Conservation (phyloP, 2,329 filamentous ascomycete genomes). For the Leptographium procerum region DNA sequence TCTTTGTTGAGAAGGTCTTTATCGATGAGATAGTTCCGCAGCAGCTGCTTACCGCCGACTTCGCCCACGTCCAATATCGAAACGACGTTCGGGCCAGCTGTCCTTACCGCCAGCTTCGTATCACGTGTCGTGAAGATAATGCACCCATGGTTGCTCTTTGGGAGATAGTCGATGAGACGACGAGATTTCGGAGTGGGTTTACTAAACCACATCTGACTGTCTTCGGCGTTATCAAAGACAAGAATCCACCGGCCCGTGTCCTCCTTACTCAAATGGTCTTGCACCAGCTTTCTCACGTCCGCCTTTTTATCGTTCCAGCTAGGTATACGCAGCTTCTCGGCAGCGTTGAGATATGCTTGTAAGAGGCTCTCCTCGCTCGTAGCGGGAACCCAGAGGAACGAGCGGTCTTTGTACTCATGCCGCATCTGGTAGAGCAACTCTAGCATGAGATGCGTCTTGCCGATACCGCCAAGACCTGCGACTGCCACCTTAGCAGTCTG, state of each 20-base stretch:
- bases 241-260: constrained; percentile 25
- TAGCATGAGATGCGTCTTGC: constrained; percentile 29
- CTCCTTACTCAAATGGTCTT: constrained; percentile 17
- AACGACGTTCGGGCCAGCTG: constrained; percentile 13
- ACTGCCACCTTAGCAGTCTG: constrained; percentile 15
- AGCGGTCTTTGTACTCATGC: constrained; percentile 17
- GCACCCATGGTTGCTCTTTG: background rate
- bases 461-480: constrained; percentile 22
- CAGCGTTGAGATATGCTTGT: constrained; percentile 24
- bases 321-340: constrained; percentile 21
- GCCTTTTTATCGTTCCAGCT: background rate
- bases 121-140: constrained; percentile 16
- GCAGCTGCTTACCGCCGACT: constrained; percentile 14
- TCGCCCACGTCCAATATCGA: constrained; percentile 14
- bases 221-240: constrained; percentile 34
- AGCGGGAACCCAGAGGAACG: constrained; percentile 29
- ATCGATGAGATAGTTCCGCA: constrained; percentile 11
- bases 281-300: constrained; percentile 18
- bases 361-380: constrained; percentile 19
- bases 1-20: constrained; percentile 1
- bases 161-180: constrained; percentile 9
- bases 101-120: constrained; percentile 6
- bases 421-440: constrained; percentile 21
- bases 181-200: background rate
- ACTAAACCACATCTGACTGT: constrained; percentile 19